Conservation (phyloP, 805 yeast species). For the Cyberlindnera mississippiensis region DNA sequence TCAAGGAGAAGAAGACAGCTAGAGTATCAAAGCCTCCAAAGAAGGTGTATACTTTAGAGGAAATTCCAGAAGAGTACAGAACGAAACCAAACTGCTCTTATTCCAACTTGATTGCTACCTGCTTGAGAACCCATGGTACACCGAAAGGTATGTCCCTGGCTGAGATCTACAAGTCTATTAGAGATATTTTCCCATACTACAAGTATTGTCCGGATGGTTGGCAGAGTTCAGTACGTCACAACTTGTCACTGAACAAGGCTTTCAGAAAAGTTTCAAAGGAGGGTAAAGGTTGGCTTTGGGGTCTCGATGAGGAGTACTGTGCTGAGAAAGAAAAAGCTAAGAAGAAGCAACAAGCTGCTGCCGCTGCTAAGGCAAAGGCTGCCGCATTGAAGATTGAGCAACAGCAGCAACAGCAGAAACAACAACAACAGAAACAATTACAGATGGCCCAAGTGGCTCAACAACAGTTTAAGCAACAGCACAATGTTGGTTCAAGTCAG, state of each 20-base stretch:
- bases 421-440: constrained; percentile 26
- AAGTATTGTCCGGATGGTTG: constrained; percentile 95
- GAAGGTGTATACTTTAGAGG: constrained; percentile 69
- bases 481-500: neutral
- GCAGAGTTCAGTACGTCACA: constrained; percentile 94
- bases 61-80: constrained; percentile 84
- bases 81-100: constrained; percentile 81
- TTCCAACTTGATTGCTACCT: constrained; percentile 75
- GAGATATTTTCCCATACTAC: constrained; percentile 86
- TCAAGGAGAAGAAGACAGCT: constrained; percentile 43
- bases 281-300: constrained; percentile 96
- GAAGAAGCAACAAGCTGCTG: constrained; percentile 61
- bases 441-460: constrained; percentile 4
- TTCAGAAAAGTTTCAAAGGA: constrained; percentile 78
- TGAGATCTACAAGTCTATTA: constrained; percentile 83
- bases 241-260: constrained; percentile 78
- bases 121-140: constrained; percentile 63
- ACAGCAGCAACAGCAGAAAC: constrained; percentile 39
- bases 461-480: constrained; percentile 16
- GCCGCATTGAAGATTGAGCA: constrained; percentile 52
- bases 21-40: constrained; percentile 51
- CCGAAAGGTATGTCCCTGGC: constrained; percentile 75
- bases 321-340: constrained; percentile 77
- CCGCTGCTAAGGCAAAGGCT: constrained; percentile 55
- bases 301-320: constrained; percentile 79